Base-by-base conservation (phyloP, 163 green algal genomes). In the Chlorella variabilis region DNA sequence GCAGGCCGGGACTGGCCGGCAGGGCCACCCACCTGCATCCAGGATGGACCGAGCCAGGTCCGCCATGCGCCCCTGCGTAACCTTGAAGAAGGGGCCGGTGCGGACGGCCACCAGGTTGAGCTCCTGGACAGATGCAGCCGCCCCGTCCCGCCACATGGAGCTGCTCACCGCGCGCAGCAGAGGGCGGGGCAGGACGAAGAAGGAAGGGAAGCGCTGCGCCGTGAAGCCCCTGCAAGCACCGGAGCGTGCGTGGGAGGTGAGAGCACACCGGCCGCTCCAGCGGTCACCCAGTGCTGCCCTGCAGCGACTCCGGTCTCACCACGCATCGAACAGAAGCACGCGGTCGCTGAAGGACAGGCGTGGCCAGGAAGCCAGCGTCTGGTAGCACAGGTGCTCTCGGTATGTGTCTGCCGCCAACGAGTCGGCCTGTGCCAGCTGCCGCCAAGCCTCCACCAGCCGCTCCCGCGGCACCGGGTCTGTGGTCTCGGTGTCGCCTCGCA, bases 1-100 rank as follows among this genome's bases (percentile, higher is more conserved):
- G n/a, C n/a, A n/a, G n/a, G 49, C 11, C 49, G 27, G 49, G 49
- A 29, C 49, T 5, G 3, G 9, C 7, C 49, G 27, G 49, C 18
- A 21, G 49, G 49, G 49, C 11, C 5, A 29, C 49, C 20, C 39
- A 74, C 66, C 66, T n/a, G 66, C 66, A 31, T 76, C 69, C 69
- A 76, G 45, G 69, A 76, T 76, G 42, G 39, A 61, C 18, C 69
- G 69, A 1, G 69, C 69, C 29, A 76, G 69, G 69, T 76, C 69
- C 6, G 69, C 69, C 0, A 29, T 23, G 45, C 45, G 11, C 11
- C 45, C 69, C 0, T 29, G 69, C 38, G 45, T 63, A 15, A 54
- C 45, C 18, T 33, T 45, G 13, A 76, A 27, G 69, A 76, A 76
- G 42, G 27, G 18, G 25, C 21, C 13, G 0, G 29, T 20, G 27